Base-by-base conservation (phyloP, 139 green algal species). In the Chlorella sp. region DNA sequence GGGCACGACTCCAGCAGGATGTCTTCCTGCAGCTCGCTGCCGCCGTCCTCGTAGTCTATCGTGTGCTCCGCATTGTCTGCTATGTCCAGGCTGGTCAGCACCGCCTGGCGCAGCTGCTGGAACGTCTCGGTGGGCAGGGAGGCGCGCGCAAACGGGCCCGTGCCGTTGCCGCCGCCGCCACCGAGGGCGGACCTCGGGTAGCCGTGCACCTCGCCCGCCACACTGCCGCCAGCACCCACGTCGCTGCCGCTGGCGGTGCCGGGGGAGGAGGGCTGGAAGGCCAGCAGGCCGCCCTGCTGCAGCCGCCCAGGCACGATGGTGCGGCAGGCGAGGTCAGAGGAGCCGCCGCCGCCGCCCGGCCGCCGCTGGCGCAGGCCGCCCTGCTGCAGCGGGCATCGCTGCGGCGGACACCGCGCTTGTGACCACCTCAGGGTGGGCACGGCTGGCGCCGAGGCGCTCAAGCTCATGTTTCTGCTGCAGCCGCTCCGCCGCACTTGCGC, bases 31-130 rank as follows among this genome's bases (percentile, higher is more conserved):
- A 51, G 28, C 78, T 89, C 79, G 11, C 41, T 58, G 3, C n/a
- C 14, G 38, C 44, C 60, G 36, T 84, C 86, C 40, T 89, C 81
- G 16, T 70, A 84, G 38, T 87, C 81, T 9, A 78, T 24, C 34
- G 68, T 84, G 51, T 84, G 38, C 56, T 87, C 81, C 54, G 54
- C 60, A 36, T 87, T 85, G 46, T 87, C 81, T 11, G 81, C 62
- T 26, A 87, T 77, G 62, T 89, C 86, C 58, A 89, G 60, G 20
- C 60, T 82, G 30, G 86, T 87, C 34, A 89, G 81, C 74, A 87
- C 86, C 36, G 86, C 81, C 44, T 89, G 86, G 6, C 86, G 86
- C 41, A 89, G 81, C 73, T 89, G 86, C 41, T 89, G 43, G 46
- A 89, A 87, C 13, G 86, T 89, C 44, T 89, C 86, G 4, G 40